Evolutionary conservation across 176 grass and related monocot genomes (phyloP).

Genomic region (Ensete ventricosum): DNA sequence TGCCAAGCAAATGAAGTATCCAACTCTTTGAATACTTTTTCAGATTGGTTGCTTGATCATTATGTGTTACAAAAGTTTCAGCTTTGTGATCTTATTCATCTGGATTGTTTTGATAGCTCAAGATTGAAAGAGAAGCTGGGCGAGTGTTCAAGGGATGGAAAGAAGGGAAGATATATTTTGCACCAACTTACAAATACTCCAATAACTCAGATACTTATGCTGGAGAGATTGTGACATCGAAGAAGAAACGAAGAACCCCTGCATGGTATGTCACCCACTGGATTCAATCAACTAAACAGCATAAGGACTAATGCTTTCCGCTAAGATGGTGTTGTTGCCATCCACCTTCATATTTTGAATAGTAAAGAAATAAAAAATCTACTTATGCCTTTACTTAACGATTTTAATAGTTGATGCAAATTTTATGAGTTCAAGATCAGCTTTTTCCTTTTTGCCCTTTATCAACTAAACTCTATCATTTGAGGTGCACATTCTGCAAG

Average conservation of each 20-base stretch:
- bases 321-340: too few relatives aligned
- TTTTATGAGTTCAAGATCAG: too few relatives aligned
- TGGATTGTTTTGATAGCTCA: slow-evolving; percentile 36
- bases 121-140: slow-evolving; percentile 60
- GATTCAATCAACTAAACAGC: not conserved
- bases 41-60: not conserved
- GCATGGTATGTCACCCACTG: slow-evolving; percentile 41
- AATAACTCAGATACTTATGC: slow-evolving; percentile 70
- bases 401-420: too few relatives aligned
- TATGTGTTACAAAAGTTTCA: not conserved
- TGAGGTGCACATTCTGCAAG: too few relatives aligned
- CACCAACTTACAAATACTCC: slow-evolving; percentile 90
- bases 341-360: too few relatives aligned
- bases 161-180: slow-evolving; percentile 77
- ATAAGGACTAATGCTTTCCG: too few relatives aligned
- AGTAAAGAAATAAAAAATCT: too few relatives aligned
- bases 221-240: slow-evolving; percentile 41
- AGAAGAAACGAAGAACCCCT: slow-evolving; percentile 88
- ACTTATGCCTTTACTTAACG: too few relatives aligned
- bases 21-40: too few relatives aligned
- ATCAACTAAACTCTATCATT: too few relatives aligned
- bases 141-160: slow-evolving; percentile 69
- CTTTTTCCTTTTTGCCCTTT: too few relatives aligned
- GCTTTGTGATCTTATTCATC: not conserved
- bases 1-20: not conserved